These are phyloP conservation scores for Atalantia buxifolia DNA, from an alignment of 345 rosid species.

Conservation along the genomic window DNA sequence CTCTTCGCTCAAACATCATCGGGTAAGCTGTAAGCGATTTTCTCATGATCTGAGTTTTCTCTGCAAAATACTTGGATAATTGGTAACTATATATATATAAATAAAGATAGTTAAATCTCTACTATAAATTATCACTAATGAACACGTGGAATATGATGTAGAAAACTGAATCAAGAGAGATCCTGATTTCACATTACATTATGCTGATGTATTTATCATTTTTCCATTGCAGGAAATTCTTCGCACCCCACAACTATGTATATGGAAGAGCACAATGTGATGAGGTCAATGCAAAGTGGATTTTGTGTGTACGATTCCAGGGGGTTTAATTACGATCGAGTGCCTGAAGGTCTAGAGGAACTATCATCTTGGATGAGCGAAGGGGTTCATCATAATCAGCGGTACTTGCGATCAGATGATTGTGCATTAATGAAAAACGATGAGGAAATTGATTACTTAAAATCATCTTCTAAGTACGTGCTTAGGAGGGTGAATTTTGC, in stretches of 20 bases:
- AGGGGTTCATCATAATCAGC: slow-evolving; percentile 60
- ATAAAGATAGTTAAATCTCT: no score
- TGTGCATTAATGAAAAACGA: slow-evolving; percentile 15
- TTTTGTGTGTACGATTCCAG: slow-evolving; percentile 58
- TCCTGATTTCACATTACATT: no score
- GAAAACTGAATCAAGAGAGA: no score
- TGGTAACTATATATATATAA: no score
- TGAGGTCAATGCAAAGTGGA: slow-evolving; percentile 49
- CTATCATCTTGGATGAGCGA: slow-evolving; percentile 46
- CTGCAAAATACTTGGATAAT: no score
- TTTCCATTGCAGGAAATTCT: slow-evolving; percentile 22
- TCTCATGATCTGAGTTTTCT: no score
- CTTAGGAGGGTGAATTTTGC: slow-evolving; percentile 47
- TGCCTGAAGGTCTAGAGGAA: slow-evolving; percentile 40
- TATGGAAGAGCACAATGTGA: slow-evolving; percentile 59
- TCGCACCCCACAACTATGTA: slow-evolving; percentile 33
- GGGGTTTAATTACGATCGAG: slow-evolving; percentile 33
- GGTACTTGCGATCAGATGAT: slow-evolving; percentile 37
- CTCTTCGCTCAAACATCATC: slow-evolving; percentile 54
- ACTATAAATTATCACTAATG: no score
- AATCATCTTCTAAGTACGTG: slow-evolving; percentile 37
- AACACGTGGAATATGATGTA: no score
- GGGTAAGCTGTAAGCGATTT: slow-evolving; percentile 33
- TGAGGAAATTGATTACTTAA: slow-evolving; percentile 11
- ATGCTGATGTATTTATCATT: no score